Percentiles rank a stretch among this genome's conserved stretches.
These are phyloP conservation scores for Cryoendolithus antarcticus DNA, from an alignment of 2,329 filamentous ascomycete species.

Conservation along the genomic window DNA sequence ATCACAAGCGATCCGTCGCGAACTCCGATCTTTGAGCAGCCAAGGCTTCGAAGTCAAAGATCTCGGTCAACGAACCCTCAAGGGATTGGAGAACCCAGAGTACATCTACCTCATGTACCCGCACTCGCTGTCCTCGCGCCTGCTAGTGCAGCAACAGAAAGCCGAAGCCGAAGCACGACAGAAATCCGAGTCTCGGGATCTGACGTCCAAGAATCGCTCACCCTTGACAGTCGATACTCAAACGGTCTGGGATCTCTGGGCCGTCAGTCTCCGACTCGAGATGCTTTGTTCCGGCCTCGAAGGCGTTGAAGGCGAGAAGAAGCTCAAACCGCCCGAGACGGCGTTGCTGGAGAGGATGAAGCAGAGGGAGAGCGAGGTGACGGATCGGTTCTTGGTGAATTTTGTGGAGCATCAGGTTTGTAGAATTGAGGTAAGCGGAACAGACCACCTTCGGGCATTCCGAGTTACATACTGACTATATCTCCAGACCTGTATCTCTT, in stretches of 20 bases:
- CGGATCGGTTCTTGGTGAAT: conserved; percentile 75
- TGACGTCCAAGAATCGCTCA: conserved; percentile 43
- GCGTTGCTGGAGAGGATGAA: conserved; percentile 67
- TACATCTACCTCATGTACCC: conserved; percentile 93
- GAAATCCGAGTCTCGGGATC: conserved; percentile 28
- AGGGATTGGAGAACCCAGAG: conserved; percentile 94
- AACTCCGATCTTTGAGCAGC: conserved; percentile 73
- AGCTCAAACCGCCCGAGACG: conserved; percentile 68
- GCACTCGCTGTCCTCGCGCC: conserved; percentile 70
- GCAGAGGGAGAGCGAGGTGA: conserved; percentile 66
- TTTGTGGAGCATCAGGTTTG: conserved; percentile 93
- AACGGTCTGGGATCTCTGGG: conserved; percentile 81
- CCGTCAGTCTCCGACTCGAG: conserved; percentile 75
- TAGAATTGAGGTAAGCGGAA: conserved; percentile 69
- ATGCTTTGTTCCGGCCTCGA: conserved; percentile 89
- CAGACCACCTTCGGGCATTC: too few species aligned
- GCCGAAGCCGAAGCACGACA: conserved; percentile 28
- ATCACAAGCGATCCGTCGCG: conserved; percentile 68
- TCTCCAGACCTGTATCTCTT: conserved; percentile 65
- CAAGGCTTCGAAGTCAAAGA: conserved; percentile 97
- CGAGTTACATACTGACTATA: neutral
- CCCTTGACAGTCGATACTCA: conserved; percentile 71
- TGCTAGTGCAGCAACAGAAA: conserved; percentile 53
- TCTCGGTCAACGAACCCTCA: conserved; percentile 86
- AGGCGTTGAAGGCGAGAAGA: conserved; percentile 42